A percentile compares a stretch with the other conserved stretches of the same genome.
Evolutionary conservation across 2,329 filamentous ascomycete genomes (phyloP).

Genomic region (Microascus cirrosus): DNA sequence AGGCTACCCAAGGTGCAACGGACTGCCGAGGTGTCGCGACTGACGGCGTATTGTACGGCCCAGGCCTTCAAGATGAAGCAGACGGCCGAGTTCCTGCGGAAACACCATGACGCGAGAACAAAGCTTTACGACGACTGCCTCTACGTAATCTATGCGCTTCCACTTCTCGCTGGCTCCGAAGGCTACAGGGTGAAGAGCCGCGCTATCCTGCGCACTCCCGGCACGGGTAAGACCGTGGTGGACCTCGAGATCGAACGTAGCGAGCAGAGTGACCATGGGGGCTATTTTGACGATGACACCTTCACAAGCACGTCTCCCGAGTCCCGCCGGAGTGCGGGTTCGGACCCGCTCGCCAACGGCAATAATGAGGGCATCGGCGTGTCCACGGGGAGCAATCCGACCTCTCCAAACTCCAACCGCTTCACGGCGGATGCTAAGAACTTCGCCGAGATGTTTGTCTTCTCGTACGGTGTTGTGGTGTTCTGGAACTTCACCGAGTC

Average conservation of each 20-base stretch:
- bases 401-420: conserved; percentile 24
- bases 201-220: conserved; percentile 83
- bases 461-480: conserved; percentile 92
- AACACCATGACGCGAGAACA: conserved; percentile 79
- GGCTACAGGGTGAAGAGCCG: conserved; percentile 84
- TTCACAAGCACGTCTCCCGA: conserved; percentile 25
- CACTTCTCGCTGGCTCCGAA: conserved; percentile 72
- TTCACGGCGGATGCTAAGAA: conserved; percentile 51
- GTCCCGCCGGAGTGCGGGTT: conserved; percentile 8
- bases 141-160: conserved; percentile 90
- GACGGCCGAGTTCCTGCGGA: conserved; percentile 80
- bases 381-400: conserved; percentile 27
- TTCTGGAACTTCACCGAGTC: conserved; percentile 98
- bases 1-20: conserved; percentile 79
- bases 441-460: conserved; percentile 94
- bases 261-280: conserved; percentile 69
- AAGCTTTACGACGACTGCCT: conserved; percentile 98
- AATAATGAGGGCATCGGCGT: background rate
- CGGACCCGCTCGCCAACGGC: background rate
- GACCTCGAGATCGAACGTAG: conserved; percentile 95
- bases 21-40: conserved; percentile 74
- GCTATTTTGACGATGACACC: conserved; percentile 71
- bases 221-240: conserved; percentile 76
- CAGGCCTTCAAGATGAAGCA: conserved; percentile 84
- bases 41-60: conserved; percentile 94